Evolutionary conservation across 1,139 yeast species (phyloP), one percentile per base, ranked within the genome.

Genomic region (Taphrina sp.): DNA sequence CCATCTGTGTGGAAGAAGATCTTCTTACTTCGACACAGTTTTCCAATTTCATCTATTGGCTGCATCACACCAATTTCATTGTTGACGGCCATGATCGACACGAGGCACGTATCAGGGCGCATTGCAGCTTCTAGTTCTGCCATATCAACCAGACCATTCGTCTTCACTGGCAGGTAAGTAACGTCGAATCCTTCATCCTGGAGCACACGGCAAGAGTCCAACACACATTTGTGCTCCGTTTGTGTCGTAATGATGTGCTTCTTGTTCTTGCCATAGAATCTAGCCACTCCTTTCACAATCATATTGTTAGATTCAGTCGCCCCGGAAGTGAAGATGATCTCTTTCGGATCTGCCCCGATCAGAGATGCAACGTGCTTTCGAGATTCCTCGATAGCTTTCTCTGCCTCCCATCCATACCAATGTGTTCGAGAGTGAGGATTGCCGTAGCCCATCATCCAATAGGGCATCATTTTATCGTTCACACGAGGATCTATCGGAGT

Each of bases 381-480:
- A 2, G 98, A 95, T 57, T 74, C 75, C 67, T 92, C 98, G 33
- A 94, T 95, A 60, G 85, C 96, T 64, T 79, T 80, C 59, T 90
- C 96, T 3, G 98, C 86, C 72, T 92, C 99, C 99, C 99, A 92
- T 34, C 99, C 99, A 69, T 92, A 92, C n/a, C 95, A 80, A 68
- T 92, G 97, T 12, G 98, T 94, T 56, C 95, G 82, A 3, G 96
- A 88, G 70, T 92, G 99, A 12, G 98, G 98, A 70, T 92, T 92
- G 58, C 99, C 99, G 67, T 89, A 92, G 58, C 86, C 76, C 12
- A 96, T 97, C 2, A 97, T 90, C 71, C 83, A 89, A 69, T 85
- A 92, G 65, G 82, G 84, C 65, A 94, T 73, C 98, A 94, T 92
- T 64, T 81, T 85, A 69, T 92, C 99, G 64, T 94, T 74, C 4